These are phyloP conservation scores for Nigrograna mackinnonii DNA, from an alignment of 2,329 filamentous ascomycete genomes.

Conservation along the genomic window DNA sequence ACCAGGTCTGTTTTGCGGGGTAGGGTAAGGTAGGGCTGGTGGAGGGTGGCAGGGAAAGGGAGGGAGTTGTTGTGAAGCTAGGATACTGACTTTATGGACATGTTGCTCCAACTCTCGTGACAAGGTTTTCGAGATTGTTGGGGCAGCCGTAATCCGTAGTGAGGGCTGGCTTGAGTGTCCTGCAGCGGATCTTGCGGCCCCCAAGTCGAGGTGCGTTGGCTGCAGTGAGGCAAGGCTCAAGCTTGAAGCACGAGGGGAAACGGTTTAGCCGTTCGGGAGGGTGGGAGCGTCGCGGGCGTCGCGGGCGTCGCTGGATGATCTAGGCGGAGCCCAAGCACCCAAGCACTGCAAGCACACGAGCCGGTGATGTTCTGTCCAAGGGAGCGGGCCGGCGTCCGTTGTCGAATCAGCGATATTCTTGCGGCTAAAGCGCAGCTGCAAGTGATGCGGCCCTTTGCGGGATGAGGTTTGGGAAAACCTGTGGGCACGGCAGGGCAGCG, in stretches of 20 bases:
- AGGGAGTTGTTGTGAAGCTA: background rate
- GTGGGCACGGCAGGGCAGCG: too few species aligned
- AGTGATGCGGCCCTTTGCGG: too few species aligned
- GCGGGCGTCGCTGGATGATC: constrained; percentile 1
- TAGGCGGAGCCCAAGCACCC: too few species aligned
- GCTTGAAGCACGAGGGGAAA: constrained; percentile 14
- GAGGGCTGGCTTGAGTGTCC: constrained; percentile 2
- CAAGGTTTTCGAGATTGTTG: too few species aligned
- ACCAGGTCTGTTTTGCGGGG: constrained; percentile 10
- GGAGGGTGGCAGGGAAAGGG: constrained; percentile 6
- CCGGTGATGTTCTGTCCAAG: too few species aligned
- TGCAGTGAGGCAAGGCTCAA: constrained; percentile 12
- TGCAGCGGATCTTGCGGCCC: constrained; percentile 6
- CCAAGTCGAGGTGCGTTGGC: constrained; percentile 7
- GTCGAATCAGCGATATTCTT: constrained; percentile 17
- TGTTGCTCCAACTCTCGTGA: too few species aligned
- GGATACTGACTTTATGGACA: constrained; percentile 46
- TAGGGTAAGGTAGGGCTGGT: constrained; percentile 15
- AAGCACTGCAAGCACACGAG: too few species aligned
- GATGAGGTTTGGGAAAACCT: too few species aligned
- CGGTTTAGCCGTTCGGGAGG: constrained; percentile 16
- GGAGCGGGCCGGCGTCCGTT: constrained; percentile 18
- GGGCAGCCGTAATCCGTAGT: too few species aligned
- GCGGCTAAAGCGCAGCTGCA: constrained; percentile 18
- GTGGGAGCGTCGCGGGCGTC: background rate